These are phyloP conservation scores for Chytriomyces hyalinus DNA, from an alignment of 192 early-diverging fungal genomes.

Conservation along the genomic window DNA sequence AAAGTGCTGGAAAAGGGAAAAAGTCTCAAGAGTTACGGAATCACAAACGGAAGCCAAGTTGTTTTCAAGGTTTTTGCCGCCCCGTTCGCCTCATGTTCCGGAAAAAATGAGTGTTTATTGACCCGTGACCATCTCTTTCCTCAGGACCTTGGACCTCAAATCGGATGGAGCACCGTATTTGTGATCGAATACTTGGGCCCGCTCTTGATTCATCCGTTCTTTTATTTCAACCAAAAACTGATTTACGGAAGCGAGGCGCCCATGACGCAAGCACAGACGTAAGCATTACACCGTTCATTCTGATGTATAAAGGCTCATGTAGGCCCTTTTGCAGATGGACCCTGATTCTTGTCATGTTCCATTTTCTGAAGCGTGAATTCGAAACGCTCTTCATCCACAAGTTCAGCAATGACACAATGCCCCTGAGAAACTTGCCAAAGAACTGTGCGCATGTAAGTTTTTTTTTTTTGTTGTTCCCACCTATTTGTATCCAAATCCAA, in stretches of 20 bases:
- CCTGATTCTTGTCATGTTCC: constrained; percentile 73
- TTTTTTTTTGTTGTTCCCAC: neutral
- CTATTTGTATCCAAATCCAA: too few relatives aligned
- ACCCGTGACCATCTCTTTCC: neutral
- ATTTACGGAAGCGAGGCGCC: constrained; percentile 69
- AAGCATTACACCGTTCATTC: neutral
- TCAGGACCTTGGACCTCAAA: constrained; percentile 74
- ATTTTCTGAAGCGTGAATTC: constrained; percentile 91
- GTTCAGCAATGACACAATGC: constrained; percentile 95
- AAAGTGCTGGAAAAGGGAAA: constrained; percentile 59
- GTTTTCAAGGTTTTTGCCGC: constrained; percentile 18
- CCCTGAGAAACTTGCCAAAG: constrained; percentile 90
- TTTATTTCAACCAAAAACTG: constrained; percentile 74
- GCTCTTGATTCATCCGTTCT: constrained; percentile 81
- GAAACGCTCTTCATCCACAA: constrained; percentile 94
- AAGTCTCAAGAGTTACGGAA: constrained; percentile 62
- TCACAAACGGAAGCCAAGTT: constrained; percentile 69
- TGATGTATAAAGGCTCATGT: neutral
- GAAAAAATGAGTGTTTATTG: constrained; percentile 70
- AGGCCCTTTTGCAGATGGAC: constrained; percentile 54
- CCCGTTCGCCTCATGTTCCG: constrained; percentile 4
- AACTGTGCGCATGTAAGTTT: constrained; percentile 77
- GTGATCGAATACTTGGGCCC: constrained; percentile 93
- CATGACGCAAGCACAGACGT: constrained; percentile 77
- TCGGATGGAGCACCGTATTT: constrained; percentile 93